phyloP scores from a whole-genome alignment of 2,329 filamentous ascomycete species.

The Xylariales sp. region DNA sequence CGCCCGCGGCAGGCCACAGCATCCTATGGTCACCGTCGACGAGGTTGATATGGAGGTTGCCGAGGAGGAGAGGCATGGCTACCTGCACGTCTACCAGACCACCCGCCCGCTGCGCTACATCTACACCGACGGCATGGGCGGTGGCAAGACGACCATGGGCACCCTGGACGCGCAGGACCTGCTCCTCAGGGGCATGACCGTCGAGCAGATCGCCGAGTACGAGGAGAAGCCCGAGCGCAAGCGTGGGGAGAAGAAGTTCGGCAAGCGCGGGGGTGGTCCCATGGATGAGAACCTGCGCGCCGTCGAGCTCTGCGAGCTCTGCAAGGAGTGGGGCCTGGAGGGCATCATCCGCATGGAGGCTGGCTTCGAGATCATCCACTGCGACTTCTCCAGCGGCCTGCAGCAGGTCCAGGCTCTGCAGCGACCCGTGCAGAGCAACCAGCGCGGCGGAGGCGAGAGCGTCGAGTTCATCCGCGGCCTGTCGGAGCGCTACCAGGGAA shows the following conservation, averaged over 20 bases:
- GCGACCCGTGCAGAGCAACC: not conserved
- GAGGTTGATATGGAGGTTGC: not conserved
- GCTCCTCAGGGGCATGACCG: slow-evolving; percentile 31
- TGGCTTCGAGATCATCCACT: slow-evolving; percentile 54
- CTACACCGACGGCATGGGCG: slow-evolving; percentile 56
- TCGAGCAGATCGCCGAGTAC: not conserved
- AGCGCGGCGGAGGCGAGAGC: not conserved
- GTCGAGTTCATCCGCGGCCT: slow-evolving; percentile 9
- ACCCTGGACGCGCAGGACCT: slow-evolving; percentile 51
- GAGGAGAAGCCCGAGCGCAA: not conserved
- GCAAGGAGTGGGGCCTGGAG: slow-evolving; percentile 42
- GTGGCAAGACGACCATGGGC: slow-evolving; percentile 48
- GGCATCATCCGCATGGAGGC: slow-evolving; percentile 54
- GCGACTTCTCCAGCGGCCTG: slow-evolving; percentile 19
- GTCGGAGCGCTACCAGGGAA: slow-evolving; percentile 10
- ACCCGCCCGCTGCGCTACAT: slow-evolving; percentile 42
- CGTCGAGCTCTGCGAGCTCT: slow-evolving; percentile 38
- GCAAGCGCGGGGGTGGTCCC: slow-evolving; percentile 5
- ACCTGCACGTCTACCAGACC: slow-evolving; percentile 49
- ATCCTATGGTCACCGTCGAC: not conserved
- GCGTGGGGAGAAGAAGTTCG: not conserved
- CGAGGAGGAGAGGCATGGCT: slow-evolving; percentile 29
- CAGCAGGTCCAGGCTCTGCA: slow-evolving; percentile 6
- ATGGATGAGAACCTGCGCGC: slow-evolving; percentile 38
- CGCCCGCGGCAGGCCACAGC: not conserved